Base-by-base conservation (phyloP, 176 grass and related monocot genomes). In the Tillandsia leiboldiana region DNA sequence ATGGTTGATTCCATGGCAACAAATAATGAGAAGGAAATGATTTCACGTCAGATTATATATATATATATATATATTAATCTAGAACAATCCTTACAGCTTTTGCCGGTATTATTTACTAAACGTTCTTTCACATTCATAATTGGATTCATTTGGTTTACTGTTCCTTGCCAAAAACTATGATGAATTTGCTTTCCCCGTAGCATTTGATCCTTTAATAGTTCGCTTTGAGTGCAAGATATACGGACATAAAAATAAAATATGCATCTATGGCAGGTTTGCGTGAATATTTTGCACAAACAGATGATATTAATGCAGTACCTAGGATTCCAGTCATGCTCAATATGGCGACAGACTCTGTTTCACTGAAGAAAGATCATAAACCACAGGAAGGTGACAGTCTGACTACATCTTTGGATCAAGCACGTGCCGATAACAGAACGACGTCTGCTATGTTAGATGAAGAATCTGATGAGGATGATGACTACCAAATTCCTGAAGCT, bases 391-490 rank as follows among this genome's bases (percentile, higher is more conserved):
- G 63, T 26, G 63, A 68, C 51, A 20, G 29, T 13, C 84, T 77
- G n/a, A 54, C 54, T 17, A 75, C 72, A 70, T 75, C 80, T 77
- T 10, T 70, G 20, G 64, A 86, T 62, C 48, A 56, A 70, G 81
- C 82, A 26, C 53, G 64, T 73, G 23, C 3, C n/a, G 69, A 77
- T 76, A 82, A 63, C 51, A 81, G 83, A 56, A 76, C 47, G 12
- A 76, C 47, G 12, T 79, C 77, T 13, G 59, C 79, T 51, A 77
- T 83, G 65, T 68, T 96, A 63, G 92, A 91, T 62, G 92, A 96
- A 53, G 86, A 92, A 22, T 87, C 94, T 27, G 94, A 97, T 72
- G 93, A 96, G 22, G 93, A 97, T 29, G 94, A 97, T 49, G 94
- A 97, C 51, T 87, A 81, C 74, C 94, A 92, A 77, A 56, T 72